phyloP scores from a whole-genome alignment of 495 filamentous ascomycete species.

The Chaetomium fimeti region DNA sequence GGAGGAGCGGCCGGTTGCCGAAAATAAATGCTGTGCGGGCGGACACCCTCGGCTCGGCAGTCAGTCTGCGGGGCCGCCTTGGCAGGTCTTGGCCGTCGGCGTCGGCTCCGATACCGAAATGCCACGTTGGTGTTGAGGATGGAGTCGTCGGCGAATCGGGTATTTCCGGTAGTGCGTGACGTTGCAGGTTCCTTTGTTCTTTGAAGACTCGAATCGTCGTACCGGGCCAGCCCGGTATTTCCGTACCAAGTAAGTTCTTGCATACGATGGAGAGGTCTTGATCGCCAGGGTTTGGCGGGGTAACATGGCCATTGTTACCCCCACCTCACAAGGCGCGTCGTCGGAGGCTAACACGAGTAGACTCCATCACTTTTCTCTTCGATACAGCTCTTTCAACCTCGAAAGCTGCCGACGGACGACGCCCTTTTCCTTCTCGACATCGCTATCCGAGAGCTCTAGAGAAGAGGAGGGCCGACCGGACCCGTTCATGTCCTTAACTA shows the following conservation, averaged over 20 bases:
- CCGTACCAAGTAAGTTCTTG: neutral
- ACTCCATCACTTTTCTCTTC: conserved; percentile 23
- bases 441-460: conserved; percentile 31
- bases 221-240: neutral
- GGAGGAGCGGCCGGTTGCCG: neutral
- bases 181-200: neutral
- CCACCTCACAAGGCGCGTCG: neutral
- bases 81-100: conserved; percentile 14
- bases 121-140: conserved; percentile 14
- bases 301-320: conserved; percentile 1
- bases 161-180: neutral
- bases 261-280: neutral
- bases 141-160: no score
- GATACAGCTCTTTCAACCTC: conserved; percentile 32
- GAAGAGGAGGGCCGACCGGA: conserved; percentile 32
- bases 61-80: conserved; percentile 18
- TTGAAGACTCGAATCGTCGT: no score
- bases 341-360: neutral
- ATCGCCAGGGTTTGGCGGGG: conserved; percentile 6
- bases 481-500: conserved; percentile 34
- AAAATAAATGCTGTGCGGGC: conserved; percentile 6
- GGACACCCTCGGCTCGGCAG: conserved; percentile 16
- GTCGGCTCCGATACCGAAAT: conserved; percentile 5
- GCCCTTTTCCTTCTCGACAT: conserved; percentile 31
- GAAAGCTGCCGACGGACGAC: conserved; percentile 31